Evolutionary conservation across 2,329 filamentous ascomycete genomes (phyloP), one percentile per base, ranked within the genome.

Genomic region (Neocatenulostroma microsporum): DNA sequence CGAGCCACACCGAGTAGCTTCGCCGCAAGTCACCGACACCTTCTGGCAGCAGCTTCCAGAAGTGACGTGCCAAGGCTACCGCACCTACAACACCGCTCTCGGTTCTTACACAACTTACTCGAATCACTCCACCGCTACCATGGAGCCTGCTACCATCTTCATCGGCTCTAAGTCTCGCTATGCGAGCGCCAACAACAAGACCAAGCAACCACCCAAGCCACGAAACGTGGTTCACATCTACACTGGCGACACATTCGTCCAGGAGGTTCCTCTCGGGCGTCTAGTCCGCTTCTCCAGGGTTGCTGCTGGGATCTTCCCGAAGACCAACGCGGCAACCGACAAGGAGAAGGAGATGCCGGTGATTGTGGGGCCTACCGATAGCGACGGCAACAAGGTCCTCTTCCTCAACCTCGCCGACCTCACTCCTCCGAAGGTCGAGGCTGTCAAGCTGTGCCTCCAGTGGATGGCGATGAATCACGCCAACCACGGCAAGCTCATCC

Each of bases 401-500:
- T 28, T 15, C 9, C 33, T 51, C 6, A 30, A 29, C n/a, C 24
- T 46, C 21, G 34, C n/a, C 21, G 30, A 44, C 11, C 36, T 39
- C 9, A 34, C 37, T 31, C 31, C 37, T 27, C 45, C 44, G 5
- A 40, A 35, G 3, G 27, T 25, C 6, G 20, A 38, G 7, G 42
- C 34, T 11, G 18, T 48, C 12, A 25, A 17, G 18, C 21, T 27
- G 4, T 37, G 39, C 5, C 33, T 52, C 2, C 39, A 37, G 11
- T 52, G 47, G 47, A 49, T 52, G 47, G 25, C 39, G 10, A 35
- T 39, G 33, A 52, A 52, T 41, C 38, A 39, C 21, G 21, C 25
- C 15, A 30, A 36, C 4, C 36, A 40, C 28, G 26, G 39, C 24
- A 28, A 31, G 5, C 34, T 47, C 4, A 28, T 44, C 5, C 28